phyloP scores from a whole-genome alignment of 768 basidiomycete species.

The Amyloporia xantha region DNA sequence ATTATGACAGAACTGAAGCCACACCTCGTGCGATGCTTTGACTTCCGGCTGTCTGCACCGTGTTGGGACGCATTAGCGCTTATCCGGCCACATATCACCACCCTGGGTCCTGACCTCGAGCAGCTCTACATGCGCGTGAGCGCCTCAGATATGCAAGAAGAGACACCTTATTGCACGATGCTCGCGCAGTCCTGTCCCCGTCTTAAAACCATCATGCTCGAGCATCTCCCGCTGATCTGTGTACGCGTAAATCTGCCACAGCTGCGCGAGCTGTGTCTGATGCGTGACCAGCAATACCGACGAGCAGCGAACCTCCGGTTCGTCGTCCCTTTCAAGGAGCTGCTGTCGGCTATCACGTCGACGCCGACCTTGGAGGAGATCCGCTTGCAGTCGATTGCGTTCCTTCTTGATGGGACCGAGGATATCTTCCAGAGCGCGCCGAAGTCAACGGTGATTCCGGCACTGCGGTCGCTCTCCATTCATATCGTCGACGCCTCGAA shows the following conservation, averaged over 20 bases:
- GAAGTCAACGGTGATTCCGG: conserved; percentile 11
- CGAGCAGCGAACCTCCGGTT: conserved; percentile 9
- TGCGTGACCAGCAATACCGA: conserved; percentile 20
- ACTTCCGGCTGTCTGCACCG: conserved; percentile 21
- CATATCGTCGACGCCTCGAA: conserved; percentile 23
- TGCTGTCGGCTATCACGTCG: conserved; percentile 12
- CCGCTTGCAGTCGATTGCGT: conserved; percentile 19
- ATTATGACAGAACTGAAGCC: conserved; percentile 22
- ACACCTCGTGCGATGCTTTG: conserved; percentile 25
- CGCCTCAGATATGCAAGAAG: conserved; percentile 20
- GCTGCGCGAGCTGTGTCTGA: conserved; percentile 18
- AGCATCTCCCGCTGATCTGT: conserved; percentile 24
- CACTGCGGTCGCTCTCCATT: conserved; percentile 17
- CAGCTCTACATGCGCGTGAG: conserved; percentile 23
- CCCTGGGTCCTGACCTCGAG: conserved; percentile 23
- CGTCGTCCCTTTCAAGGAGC: conserved; percentile 21
- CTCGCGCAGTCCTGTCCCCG: conserved; percentile 21
- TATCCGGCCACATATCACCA: conserved; percentile 15
- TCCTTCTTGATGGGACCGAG: conserved; percentile 19
- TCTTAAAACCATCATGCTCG: conserved; percentile 21
- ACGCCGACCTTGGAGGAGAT: conserved; percentile 20
- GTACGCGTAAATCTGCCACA: conserved; percentile 19
- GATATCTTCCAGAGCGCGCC: conserved; percentile 19
- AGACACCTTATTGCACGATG: conserved; percentile 12
- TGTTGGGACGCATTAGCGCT: conserved; percentile 23